A percentile compares a stretch with the other conserved stretches of the same genome.
phyloP scores from a whole-genome alignment of 306 rosid species.

The Lupinus albus region DNA sequence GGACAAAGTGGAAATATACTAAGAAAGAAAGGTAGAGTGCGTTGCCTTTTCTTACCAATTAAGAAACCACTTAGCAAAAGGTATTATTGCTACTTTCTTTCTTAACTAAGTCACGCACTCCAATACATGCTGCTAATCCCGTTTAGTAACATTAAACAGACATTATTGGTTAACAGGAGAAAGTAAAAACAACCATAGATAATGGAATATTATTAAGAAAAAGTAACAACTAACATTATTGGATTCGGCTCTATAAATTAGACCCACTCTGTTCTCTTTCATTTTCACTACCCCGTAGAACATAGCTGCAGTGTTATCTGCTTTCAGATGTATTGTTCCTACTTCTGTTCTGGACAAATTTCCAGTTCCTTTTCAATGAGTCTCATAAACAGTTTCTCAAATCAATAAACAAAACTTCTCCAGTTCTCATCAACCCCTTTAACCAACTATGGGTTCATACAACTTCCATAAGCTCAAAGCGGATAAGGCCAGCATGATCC shows the following conservation, averaged over 20 bases:
- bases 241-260: conserved; percentile 41
- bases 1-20: conserved; percentile 16
- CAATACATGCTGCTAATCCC: background rate
- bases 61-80: conserved; percentile 41
- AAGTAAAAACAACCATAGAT: background rate
- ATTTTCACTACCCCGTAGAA: background rate
- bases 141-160: background rate
- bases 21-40: conserved; percentile 13
- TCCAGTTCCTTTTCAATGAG: conserved; percentile 48
- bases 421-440: background rate
- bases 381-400: background rate
- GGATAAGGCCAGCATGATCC: conserved; percentile 58
- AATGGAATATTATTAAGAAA: conserved; percentile 21
- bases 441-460: conserved; percentile 57
- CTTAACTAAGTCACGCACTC: conserved; percentile 27
- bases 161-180: background rate
- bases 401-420: background rate
- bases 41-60: conserved; percentile 55
- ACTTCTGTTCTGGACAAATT: conserved; percentile 26
- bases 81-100: conserved; percentile 27
- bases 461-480: conserved; percentile 49
- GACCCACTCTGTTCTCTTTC: conserved; percentile 33
- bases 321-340: conserved; percentile 39
- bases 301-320: conserved; percentile 46
- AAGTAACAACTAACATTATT: conserved; percentile 1